Base-by-base conservation (phyloP, 495 filamentous ascomycete genomes). In the Penicillium fimorum region DNA sequence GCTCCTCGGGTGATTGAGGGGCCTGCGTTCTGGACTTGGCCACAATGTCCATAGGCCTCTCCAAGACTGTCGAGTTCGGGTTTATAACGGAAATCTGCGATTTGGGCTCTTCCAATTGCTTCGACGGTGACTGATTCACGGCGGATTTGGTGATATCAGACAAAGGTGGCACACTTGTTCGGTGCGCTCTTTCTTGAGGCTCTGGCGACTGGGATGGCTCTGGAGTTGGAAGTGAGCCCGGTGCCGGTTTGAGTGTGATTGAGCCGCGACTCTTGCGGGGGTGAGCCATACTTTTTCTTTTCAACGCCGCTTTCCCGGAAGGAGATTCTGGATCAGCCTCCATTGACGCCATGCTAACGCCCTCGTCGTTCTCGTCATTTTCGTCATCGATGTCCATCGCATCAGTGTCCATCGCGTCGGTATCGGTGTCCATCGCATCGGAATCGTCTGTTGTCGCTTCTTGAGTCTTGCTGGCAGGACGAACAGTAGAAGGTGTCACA, bases 21-120 rank as follows among this genome's bases (percentile, higher is more conserved):
- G 81, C 81, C 64, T 88, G 80, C 20, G 84, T 84, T 49, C 93
- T 87, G 29, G 91, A 91, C 72, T 95, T 94, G 58, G 96, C 73
- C 44, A 96, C 85, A 58, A 98, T 96, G 65, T 97, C 92, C 89
- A 96, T 92, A 9, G 92, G 92, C 70, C 84, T 90, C 67, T 96
- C 91, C 49, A 94, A 66, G 52, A 90, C 77, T 3, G 88, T 88
- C 59, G 87, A 81, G 72, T 88, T 82, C 22, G 88, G 76, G 61
- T 85, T 89, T 67, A 92, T 82, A 53, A 86, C 85, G 67, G 86
- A 83, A 33, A 86, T 76, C 47, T 77, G 72, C 1, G 71, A 70
- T 47, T 75, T 78, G 12, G 69, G 66, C 25, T 70, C 72, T 46
- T 77, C 76, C 5, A 57, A 41, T 44, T 63, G 65, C 27, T 76